Percentiles rank a stretch among this genome's conserved stretches.
Evolutionary conservation across 371 early-diverging fungal species (phyloP).

Genomic region (Haplosporangium sp.): DNA sequence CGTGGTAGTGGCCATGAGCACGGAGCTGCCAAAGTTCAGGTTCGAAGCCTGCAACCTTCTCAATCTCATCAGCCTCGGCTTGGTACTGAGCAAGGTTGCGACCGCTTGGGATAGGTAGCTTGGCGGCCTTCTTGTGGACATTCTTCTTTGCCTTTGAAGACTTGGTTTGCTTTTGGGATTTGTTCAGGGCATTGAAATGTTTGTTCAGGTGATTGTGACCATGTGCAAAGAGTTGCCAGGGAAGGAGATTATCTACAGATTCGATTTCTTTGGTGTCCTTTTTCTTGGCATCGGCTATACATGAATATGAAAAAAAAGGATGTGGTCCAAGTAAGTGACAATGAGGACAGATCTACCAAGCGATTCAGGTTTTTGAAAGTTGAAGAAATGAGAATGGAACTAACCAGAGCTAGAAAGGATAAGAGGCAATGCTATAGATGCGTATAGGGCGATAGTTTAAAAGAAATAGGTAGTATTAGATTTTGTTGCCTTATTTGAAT

Average conservation of each 20-base stretch:
- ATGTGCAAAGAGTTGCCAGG: slow-evolving; percentile 48
- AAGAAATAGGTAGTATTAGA: not conserved
- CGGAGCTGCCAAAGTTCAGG: slow-evolving; percentile 54
- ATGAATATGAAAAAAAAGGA: not conserved
- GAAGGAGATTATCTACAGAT: slow-evolving; percentile 8
- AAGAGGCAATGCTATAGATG: slow-evolving; percentile 36
- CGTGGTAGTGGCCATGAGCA: slow-evolving; percentile 42
- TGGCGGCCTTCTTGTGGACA: slow-evolving; percentile 4
- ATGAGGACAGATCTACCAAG: too few relatives aligned
- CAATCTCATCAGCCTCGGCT: not conserved
- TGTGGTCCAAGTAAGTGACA: too few relatives aligned
- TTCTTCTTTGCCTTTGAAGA: not conserved
- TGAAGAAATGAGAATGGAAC: not conserved
- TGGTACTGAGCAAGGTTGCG: slow-evolving; percentile 21
- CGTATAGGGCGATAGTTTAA: not conserved
- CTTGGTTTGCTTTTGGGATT: not conserved
- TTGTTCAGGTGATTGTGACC: slow-evolving; percentile 29
- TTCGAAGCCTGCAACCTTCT: slow-evolving; percentile 14
- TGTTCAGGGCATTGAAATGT: not conserved
- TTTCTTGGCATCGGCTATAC: slow-evolving; percentile 21
- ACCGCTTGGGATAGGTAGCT: slow-evolving; percentile 3
- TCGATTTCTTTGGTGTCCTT: slow-evolving; percentile 13
- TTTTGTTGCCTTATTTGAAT: not conserved
- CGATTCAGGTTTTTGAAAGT: not conserved
- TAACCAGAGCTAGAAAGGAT: slow-evolving; percentile 36